Evolutionary conservation across 2,329 filamentous ascomycete genomes (phyloP), one percentile per base, ranked within the genome.

Genomic region (Pseudogymnoascus sp.): DNA sequence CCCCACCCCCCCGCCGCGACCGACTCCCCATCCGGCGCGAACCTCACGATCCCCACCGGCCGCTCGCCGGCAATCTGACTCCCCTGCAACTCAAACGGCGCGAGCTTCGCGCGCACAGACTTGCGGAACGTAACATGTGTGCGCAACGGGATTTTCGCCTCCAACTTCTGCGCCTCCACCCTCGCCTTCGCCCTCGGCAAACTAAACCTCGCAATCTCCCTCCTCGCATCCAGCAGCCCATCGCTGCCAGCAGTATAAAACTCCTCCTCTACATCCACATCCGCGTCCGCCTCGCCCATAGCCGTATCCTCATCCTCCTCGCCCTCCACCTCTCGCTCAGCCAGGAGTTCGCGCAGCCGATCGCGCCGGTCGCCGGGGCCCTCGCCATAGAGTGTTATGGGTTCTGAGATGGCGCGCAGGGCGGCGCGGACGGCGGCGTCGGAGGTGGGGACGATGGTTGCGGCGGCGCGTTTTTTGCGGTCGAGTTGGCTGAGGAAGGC

Each of bases 121-220:
- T 96, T 96, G 64, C 95, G 87, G 73, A 96, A 92, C 71, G 93
- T 95, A 73, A 97, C 89, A 72, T 99, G 95, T 4, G 90, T 95
- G 67, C 92, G 86, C 61, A 98, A 79, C 1, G 91, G 88, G 68
- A 98, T 96, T 0, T 83, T 86, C 22, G 91, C 86, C 74, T 98
- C 95, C 64, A 84, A 80, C 71, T 88, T 90, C 73, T 96, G 91
- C 68, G 88, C 89, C 19, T 84, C 86, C 3, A 95, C 79, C 67
- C 93, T 84, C 68, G 84, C 84, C 73, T 90, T 91, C 60, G 95
- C 90, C 63, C 91, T 82, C 1, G 92, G 91, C 59, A 99, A 77
- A 5, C 92, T 96, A 75, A 88, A 98, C 53, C 83, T 81, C 6
- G 93, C 91, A 65, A 99, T 92, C 26, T 88, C 83, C 70, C 87